Evolutionary conservation across 306 rosid genomes (phyloP).

Genomic region (Cucurbita argyrosperma): DNA sequence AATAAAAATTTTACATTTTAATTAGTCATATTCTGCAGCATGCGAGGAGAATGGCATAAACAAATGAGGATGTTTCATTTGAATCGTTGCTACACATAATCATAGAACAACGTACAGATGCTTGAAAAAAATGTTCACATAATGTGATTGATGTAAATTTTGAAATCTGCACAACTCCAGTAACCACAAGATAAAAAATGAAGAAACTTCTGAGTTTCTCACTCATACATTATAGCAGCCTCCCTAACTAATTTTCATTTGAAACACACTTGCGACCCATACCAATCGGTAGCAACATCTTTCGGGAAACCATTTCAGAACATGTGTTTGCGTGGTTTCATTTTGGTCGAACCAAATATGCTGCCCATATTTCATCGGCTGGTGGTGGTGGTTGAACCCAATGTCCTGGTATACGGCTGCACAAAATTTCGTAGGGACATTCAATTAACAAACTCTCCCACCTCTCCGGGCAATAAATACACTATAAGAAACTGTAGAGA

Average conservation of each 20-base stretch:
- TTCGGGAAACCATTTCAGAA: not conserved
- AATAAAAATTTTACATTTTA: no score
- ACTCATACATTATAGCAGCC: not conserved
- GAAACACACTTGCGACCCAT: not conserved
- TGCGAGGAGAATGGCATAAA: no score
- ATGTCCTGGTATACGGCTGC: slow-evolving; percentile 84
- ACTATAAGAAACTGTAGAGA: not conserved
- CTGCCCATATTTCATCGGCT: slow-evolving; percentile 77
- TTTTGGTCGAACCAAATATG: slow-evolving; percentile 56
- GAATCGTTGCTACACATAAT: not conserved
- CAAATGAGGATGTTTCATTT: no score
- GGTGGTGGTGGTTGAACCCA: slow-evolving; percentile 90
- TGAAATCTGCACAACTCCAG: not conserved
- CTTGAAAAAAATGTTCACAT: not conserved
- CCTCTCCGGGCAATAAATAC: not conserved
- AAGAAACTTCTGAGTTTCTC: not conserved
- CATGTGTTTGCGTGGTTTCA: slow-evolving; percentile 9
- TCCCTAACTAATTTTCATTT: not conserved
- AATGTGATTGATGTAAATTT: no score
- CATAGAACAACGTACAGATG: not conserved
- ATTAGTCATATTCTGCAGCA: no score
- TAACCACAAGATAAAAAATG: no score
- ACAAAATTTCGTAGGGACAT: slow-evolving; percentile 1
- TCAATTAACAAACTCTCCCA: not conserved
- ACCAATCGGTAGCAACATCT: not conserved